Percentiles rank a stretch among this genome's conserved stretches.
phyloP scores from a whole-genome alignment of 257 asterid species.

The Nicotiana tomentosiformis region DNA sequence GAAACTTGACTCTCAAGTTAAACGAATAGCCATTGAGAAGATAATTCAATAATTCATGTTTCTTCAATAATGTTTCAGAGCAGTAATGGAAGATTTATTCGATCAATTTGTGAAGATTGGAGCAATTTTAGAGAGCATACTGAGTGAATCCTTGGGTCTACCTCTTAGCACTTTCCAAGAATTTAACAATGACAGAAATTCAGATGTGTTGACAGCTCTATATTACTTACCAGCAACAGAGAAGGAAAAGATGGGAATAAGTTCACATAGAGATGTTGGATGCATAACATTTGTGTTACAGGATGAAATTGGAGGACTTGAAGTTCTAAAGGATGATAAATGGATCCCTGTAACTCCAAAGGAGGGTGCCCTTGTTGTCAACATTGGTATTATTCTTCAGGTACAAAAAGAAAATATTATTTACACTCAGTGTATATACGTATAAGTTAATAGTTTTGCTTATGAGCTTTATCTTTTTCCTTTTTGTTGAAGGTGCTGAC shows the following conservation, averaged over 20 bases:
- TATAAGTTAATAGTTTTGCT: neutral
- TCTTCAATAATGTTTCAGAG: slow-evolving; percentile 19
- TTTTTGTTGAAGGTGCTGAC: slow-evolving; percentile 30
- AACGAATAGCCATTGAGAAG: neutral
- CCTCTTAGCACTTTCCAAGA: slow-evolving; percentile 36
- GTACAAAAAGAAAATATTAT: neutral
- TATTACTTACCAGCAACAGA: slow-evolving; percentile 42
- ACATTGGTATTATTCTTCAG: slow-evolving; percentile 40
- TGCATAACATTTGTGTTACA: slow-evolving; percentile 40
- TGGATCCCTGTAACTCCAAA: slow-evolving; percentile 40
- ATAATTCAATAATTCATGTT: neutral
- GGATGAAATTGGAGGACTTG: slow-evolving; percentile 59
- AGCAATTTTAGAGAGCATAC: slow-evolving; percentile 30
- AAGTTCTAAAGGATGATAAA: slow-evolving; percentile 32
- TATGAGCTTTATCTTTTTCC: neutral
- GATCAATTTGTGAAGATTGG: slow-evolving; percentile 25
- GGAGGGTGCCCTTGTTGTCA: slow-evolving; percentile 37
- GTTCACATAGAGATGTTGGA: slow-evolving; percentile 45
- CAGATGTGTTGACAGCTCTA: slow-evolving; percentile 48
- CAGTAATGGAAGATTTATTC: slow-evolving; percentile 39
- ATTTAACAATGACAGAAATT: slow-evolving; percentile 45
- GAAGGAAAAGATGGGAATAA: slow-evolving; percentile 31
- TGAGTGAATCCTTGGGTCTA: slow-evolving; percentile 50
- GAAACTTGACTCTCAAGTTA: neutral
- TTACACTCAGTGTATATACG: neutral